Evolutionary conservation across 2,329 filamentous ascomycete species (phyloP).

Genomic region (Xylariaceae sp.): DNA sequence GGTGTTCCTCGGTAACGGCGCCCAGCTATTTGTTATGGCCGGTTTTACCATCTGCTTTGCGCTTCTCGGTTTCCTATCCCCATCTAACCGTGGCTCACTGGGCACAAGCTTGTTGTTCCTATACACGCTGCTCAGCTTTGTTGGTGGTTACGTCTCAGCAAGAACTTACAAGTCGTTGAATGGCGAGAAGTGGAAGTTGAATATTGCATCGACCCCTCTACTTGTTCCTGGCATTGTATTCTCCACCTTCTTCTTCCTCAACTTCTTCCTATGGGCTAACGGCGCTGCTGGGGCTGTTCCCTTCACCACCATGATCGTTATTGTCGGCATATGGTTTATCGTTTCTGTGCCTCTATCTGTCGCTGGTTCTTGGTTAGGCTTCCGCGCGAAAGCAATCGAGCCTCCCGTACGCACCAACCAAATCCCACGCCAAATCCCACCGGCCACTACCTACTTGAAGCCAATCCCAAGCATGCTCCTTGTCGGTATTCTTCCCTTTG

Average conservation of each 20-base stretch:
- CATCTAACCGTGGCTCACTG: slow-evolving; percentile 91
- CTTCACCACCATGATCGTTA: slow-evolving; percentile 94
- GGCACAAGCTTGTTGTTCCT: slow-evolving; percentile 92
- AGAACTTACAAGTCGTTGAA: slow-evolving; percentile 94
- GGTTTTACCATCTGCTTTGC: slow-evolving; percentile 93
- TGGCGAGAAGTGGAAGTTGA: slow-evolving; percentile 92
- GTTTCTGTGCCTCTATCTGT: slow-evolving; percentile 93
- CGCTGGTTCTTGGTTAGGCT: slow-evolving; percentile 90
- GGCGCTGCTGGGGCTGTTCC: slow-evolving; percentile 92
- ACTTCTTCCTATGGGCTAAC: slow-evolving; percentile 95
- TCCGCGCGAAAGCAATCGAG: slow-evolving; percentile 74
- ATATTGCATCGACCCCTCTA: slow-evolving; percentile 86
- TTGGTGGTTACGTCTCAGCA: slow-evolving; percentile 88
- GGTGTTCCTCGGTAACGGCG: slow-evolving; percentile 88
- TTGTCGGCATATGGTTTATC: slow-evolving; percentile 94
- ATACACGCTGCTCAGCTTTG: slow-evolving; percentile 89
- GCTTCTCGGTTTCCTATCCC: slow-evolving; percentile 90
- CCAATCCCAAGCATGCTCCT: slow-evolving; percentile 89
- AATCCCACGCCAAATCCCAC: slow-evolving; percentile 95
- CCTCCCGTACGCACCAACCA: slow-evolving; percentile 94
- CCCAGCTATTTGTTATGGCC: slow-evolving; percentile 97
- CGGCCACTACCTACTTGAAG: slow-evolving; percentile 79
- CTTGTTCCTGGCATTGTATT: slow-evolving; percentile 90
- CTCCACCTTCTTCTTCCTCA: slow-evolving; percentile 85
- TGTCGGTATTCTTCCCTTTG: slow-evolving; percentile 91